Evolutionary conservation across 345 rosid genomes (phyloP).

Genomic region (Pugionium dolabratum): DNA sequence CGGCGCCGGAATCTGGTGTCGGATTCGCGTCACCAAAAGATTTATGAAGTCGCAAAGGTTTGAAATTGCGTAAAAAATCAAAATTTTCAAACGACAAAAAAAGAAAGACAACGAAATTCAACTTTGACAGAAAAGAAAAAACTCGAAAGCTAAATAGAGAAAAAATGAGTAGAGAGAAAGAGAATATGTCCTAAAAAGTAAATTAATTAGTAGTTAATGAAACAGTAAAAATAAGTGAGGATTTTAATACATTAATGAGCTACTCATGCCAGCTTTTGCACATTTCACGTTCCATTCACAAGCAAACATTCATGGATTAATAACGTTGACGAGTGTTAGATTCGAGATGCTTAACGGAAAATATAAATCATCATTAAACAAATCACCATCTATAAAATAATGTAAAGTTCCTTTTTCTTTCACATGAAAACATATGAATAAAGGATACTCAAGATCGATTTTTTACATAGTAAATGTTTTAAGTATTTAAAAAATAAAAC

Average conservation of each 20-base stretch:
- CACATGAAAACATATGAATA: constrained; percentile 41
- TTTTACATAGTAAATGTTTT: constrained; percentile 32
- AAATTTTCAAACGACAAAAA: neutral
- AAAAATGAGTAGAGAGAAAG: neutral
- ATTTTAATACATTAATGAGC: constrained; percentile 5
- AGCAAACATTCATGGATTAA: neutral
- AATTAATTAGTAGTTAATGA: neutral
- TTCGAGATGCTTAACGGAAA: constrained; percentile 41
- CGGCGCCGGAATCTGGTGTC: constrained; percentile 30
- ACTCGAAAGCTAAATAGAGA: constrained; percentile 16
- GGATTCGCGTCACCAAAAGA: constrained; percentile 7
- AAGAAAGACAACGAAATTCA: neutral
- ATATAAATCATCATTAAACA: constrained; percentile 12
- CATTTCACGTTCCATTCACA: constrained; percentile 29
- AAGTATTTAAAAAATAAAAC: neutral
- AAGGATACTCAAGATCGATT: neutral
- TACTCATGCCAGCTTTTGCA: constrained; percentile 35
- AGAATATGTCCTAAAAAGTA: constrained; percentile 24
- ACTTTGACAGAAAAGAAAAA: constrained; percentile 1
- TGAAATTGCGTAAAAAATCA: constrained; percentile 8
- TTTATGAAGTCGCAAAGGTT: constrained; percentile 24
- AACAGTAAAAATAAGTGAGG: neutral
- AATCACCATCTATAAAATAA: neutral
- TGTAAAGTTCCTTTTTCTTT: constrained; percentile 32
- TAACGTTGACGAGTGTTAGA: constrained; percentile 1